Conservation (phyloP, 805 yeast genomes). For the Starmerella ratchasimensis region DNA sequence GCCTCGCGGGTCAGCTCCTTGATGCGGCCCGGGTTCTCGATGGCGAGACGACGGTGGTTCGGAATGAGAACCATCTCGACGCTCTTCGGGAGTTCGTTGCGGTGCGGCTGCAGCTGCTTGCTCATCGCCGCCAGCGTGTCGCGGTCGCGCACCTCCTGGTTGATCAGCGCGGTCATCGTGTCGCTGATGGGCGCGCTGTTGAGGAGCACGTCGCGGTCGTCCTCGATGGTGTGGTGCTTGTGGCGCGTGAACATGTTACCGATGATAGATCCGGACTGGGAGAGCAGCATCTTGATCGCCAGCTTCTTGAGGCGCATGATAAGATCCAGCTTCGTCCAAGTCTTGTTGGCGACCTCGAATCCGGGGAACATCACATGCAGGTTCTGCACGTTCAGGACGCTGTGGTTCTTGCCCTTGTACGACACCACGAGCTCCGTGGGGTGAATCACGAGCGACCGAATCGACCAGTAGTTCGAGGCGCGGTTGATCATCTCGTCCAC, state of each 20-base stretch:
- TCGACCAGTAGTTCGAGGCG: slow-evolving; percentile 58
- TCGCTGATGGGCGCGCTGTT: background rate
- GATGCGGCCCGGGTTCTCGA: slow-evolving; percentile 2
- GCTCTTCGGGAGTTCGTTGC: background rate
- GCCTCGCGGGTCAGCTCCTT: background rate
- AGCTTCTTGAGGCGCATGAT: slow-evolving; percentile 44
- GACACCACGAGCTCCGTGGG: slow-evolving; percentile 50
- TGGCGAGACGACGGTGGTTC: slow-evolving; percentile 6
- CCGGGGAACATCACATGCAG: slow-evolving; percentile 54
- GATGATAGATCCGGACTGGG: slow-evolving; percentile 57
- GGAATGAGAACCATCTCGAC: slow-evolving; percentile 1
- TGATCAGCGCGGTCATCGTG: background rate
- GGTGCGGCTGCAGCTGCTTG: background rate
- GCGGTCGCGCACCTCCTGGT: background rate
- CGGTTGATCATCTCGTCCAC: slow-evolving; percentile 56
- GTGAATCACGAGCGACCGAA: slow-evolving; percentile 42
- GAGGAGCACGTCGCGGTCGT: slow-evolving; percentile 10
- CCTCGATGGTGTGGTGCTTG: slow-evolving; percentile 9
- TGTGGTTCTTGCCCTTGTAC: slow-evolving; percentile 45
- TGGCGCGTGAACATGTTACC: slow-evolving; percentile 50
- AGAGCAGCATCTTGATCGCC: slow-evolving; percentile 28
- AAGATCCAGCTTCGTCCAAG: slow-evolving; percentile 63
- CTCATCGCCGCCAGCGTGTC: background rate
- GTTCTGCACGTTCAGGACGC: slow-evolving; percentile 64
- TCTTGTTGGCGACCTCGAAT: slow-evolving; percentile 42